These are phyloP conservation scores for Gentiana straminea DNA, from an alignment of 257 asterid genomes.

Conservation along the genomic window DNA sequence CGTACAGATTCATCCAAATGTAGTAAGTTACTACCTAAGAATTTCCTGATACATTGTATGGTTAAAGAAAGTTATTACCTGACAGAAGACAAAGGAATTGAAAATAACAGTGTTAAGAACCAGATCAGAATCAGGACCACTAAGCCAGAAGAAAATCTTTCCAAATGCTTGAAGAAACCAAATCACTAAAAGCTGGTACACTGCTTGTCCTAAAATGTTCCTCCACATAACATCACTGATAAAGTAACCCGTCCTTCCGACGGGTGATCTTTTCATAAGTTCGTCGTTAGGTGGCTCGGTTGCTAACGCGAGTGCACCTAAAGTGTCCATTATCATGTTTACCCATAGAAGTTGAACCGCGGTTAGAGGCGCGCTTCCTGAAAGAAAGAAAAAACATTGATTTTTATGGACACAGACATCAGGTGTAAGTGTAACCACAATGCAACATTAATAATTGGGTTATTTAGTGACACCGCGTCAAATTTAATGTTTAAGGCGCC, in stretches of 20 bases:
- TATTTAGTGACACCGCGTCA: too few species aligned
- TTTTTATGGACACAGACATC: too few species aligned
- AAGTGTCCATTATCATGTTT: slow-evolving; percentile 96
- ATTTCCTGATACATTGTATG: too few species aligned
- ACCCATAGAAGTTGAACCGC: slow-evolving; percentile 99
- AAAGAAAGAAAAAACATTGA: not conserved
- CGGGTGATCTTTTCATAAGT: slow-evolving; percentile 82
- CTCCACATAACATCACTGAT: slow-evolving; percentile 88
- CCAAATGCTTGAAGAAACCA: slow-evolving; percentile 77
- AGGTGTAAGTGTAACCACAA: too few species aligned
- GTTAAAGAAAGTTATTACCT: slow-evolving; percentile 30
- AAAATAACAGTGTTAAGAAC: slow-evolving; percentile 83
- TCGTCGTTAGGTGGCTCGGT: slow-evolving; percentile 90
- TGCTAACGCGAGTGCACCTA: slow-evolving; percentile 94
- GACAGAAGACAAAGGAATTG: slow-evolving; percentile 94
- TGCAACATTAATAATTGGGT: too few species aligned
- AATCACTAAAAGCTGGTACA: slow-evolving; percentile 73
- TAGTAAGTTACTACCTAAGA: too few species aligned
- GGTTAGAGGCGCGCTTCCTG: slow-evolving; percentile 86
- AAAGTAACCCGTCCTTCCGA: slow-evolving; percentile 77
- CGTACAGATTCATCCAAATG: too few species aligned
- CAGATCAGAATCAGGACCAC: slow-evolving; percentile 43
- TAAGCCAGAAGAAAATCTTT: slow-evolving; percentile 45
- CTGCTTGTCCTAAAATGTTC: slow-evolving; percentile 81
- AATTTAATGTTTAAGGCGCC: too few species aligned